These are phyloP conservation scores for Kwoniella dendrophila DNA, from an alignment of 768 basidiomycete species.

Conservation along the genomic window DNA sequence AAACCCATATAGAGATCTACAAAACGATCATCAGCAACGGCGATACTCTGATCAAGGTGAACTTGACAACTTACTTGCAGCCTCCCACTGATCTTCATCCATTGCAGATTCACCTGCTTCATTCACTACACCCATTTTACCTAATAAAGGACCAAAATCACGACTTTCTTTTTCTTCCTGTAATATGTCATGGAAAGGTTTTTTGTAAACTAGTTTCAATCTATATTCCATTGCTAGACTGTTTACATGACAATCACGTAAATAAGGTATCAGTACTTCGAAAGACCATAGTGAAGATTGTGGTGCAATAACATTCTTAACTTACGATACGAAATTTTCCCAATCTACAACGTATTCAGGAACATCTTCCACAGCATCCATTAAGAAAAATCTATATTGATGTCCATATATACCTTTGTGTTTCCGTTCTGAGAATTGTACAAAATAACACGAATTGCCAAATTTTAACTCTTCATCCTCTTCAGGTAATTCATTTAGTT, in stretches of 20 bases:
- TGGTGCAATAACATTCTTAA: neutral
- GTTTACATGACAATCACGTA: conserved; percentile 8
- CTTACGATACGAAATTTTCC: conserved; percentile 84
- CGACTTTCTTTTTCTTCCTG: conserved; percentile 74
- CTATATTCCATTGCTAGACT: conserved; percentile 84
- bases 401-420: conserved; percentile 74
- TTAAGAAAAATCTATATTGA: conserved; percentile 88
- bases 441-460: conserved; percentile 86
- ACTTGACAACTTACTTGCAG: conserved; percentile 94
- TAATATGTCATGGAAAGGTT: conserved; percentile 89
- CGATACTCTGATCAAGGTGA: too few species aligned
- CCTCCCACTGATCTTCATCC: conserved; percentile 96
- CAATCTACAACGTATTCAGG: conserved; percentile 97
- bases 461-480: conserved; percentile 73
- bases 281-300: conserved; percentile 15
- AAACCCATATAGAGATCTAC: conserved; percentile 94
- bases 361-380: conserved; percentile 94
- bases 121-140: conserved; percentile 90
- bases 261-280: neutral
- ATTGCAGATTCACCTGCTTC: conserved; percentile 82
- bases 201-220: conserved; percentile 72
- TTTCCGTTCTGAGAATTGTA: conserved; percentile 76
- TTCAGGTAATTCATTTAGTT: conserved; percentile 70
- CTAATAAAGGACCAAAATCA: conserved; percentile 80
- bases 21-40: conserved; percentile 11